Evolutionary conservation across 805 yeast genomes (phyloP).

Genomic region (Ogataea pignaliae): DNA sequence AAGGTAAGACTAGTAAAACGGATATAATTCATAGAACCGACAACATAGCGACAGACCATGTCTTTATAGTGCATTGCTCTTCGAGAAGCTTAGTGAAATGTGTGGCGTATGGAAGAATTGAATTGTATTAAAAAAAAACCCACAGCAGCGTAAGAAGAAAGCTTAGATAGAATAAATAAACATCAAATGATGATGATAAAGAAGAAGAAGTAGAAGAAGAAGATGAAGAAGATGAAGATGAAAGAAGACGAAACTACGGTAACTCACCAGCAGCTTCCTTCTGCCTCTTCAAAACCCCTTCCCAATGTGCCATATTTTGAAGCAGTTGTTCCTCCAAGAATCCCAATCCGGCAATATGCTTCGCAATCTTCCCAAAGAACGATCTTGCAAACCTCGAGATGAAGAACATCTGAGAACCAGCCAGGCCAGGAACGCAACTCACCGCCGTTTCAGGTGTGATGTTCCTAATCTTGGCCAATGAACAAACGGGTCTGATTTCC

Average conservation of each 20-base stretch:
- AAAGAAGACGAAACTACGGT: too few species aligned
- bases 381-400: conserved; percentile 76
- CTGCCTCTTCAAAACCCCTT: conserved; percentile 3
- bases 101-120: too few species aligned
- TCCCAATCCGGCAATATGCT: conserved; percentile 54
- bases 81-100: too few species aligned
- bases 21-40: too few species aligned
- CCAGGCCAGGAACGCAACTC: conserved; percentile 43
- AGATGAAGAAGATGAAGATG: background rate
- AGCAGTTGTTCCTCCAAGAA: conserved; percentile 52
- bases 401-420: conserved; percentile 77
- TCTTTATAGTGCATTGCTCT: too few species aligned
- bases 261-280: too few species aligned
- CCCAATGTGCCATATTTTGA: conserved; percentile 58
- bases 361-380: conserved; percentile 62
- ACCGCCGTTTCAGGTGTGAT: conserved; percentile 41
- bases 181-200: too few species aligned
- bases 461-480: conserved; percentile 22
- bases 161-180: too few species aligned
- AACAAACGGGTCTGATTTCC: conserved; percentile 3
- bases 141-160: too few species aligned
- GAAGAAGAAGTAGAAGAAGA: background rate
- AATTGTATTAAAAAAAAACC: too few species aligned
- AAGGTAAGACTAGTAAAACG: too few species aligned
- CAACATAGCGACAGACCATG: too few species aligned